phyloP scores from a whole-genome alignment of 441 rosid genomes.

The Bruguiera hainesii region DNA sequence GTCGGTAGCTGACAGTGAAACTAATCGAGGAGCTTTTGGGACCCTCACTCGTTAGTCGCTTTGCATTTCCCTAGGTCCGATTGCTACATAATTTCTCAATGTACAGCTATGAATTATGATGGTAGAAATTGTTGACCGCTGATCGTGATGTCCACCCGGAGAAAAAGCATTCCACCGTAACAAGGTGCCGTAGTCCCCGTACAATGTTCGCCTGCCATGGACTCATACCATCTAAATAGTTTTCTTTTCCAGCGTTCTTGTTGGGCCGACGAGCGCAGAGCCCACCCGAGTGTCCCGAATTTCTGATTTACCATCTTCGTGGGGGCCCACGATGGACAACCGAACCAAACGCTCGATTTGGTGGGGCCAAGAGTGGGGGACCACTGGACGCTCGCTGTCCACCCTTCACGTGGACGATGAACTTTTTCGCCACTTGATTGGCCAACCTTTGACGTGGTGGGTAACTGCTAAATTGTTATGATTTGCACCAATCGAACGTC shows the following conservation, averaged over 20 bases:
- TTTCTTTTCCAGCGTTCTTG: background rate
- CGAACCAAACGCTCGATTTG: slow-evolving; percentile 6
- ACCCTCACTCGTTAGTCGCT: background rate
- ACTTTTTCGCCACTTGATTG: background rate
- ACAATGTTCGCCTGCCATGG: slow-evolving; percentile 20
- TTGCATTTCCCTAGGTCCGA: background rate
- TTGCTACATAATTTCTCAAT: background rate
- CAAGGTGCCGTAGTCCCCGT: slow-evolving; percentile 10
- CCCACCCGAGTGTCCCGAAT: slow-evolving; percentile 14
- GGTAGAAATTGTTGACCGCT: background rate
- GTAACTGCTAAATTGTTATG: slow-evolving; percentile 6
- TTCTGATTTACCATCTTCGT: slow-evolving; percentile 27
- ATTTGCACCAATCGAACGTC: slow-evolving; percentile 14
- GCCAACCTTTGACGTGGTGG: slow-evolving; percentile 18
- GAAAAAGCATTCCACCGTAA: background rate
- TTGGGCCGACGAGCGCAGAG: slow-evolving; percentile 3
- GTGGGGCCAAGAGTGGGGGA: slow-evolving; percentile 7
- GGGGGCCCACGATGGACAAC: slow-evolving; percentile 1
- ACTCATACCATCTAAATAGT: slow-evolving; percentile 7
- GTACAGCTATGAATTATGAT: background rate
- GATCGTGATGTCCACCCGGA: slow-evolving; percentile 16
- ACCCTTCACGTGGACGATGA: slow-evolving; percentile 12
- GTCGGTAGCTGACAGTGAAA: slow-evolving; percentile 5
- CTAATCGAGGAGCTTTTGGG: background rate
- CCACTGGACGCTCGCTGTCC: background rate